Evolutionary conservation across 805 yeast genomes (phyloP), one percentile per base, ranked within the genome.

Genomic region (Saccharomycopsis synnaedendra): DNA sequence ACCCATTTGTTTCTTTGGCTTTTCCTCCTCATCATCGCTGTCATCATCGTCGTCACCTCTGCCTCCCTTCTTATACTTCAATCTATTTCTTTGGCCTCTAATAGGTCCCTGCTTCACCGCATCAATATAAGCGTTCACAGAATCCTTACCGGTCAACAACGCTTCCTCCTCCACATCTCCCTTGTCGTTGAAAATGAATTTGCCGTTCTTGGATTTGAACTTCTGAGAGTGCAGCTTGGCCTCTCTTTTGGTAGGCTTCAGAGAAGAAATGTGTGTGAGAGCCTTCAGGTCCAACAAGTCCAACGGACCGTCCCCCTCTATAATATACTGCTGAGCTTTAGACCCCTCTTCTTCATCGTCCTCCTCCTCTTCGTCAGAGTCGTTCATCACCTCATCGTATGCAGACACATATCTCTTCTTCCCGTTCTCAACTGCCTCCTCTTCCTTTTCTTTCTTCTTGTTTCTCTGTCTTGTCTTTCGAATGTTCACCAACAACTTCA

Each of bases 81-180:
- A 76, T 68, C 79, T 87, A 65, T 89, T 89, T 68, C 78, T 79
- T 70, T 86, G 96, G 50, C 97, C 96, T 65, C 96, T 82, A 3
- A 88, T 79, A 32, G 97, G 97, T 29, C 93, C 97, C 57, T 83
- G 85, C 63, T 78, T 82, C 29, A 93, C 87, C 5, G 98, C 98
- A 53, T 88, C 96, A 55, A 88, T 76, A 62, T 93, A 93, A 0
- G 97, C 97, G 60, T 85, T 85, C 55, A 90, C 76, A 11, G 96
- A 95, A 4, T 73, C 67, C 38, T 70, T 65, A 10, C 70, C 54
- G 46, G 48, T 43, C 36, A 56, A 43, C 50, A 73, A 61, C 41
- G 71, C 72, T 3, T 65, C 75, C 2, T 54, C 58, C 5, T 56
- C 59, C 8, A 57, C 60, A 6, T 61, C 66, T 10, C 64, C 69